Conservation (phyloP, 345 rosid genomes). For the Leavenworthia alabamica region DNA sequence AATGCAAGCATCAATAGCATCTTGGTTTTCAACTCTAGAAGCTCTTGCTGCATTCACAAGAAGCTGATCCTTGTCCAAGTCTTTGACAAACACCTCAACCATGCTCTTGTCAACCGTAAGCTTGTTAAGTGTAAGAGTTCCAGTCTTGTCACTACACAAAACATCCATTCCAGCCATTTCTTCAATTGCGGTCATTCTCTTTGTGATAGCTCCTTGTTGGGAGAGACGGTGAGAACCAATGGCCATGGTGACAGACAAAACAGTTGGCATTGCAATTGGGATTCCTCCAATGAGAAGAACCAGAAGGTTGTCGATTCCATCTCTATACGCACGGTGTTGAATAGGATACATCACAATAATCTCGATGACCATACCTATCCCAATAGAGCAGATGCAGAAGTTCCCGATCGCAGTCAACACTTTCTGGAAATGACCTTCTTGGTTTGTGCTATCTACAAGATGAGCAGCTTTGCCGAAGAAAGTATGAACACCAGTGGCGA, state of each 20-base stretch:
- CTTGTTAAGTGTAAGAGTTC: constrained; percentile 84
- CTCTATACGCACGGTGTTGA: constrained; percentile 59
- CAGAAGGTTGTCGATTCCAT: constrained; percentile 70
- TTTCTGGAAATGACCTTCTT: constrained; percentile 79
- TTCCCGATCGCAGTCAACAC: constrained; percentile 82
- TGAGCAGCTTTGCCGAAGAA: constrained; percentile 93
- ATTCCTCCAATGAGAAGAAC: constrained; percentile 88
- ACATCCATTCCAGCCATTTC: constrained; percentile 96
- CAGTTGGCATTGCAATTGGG: constrained; percentile 91
- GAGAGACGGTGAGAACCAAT: constrained; percentile 81
- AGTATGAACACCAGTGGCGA: constrained; percentile 79
- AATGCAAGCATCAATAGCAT: constrained; percentile 47
- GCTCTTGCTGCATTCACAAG: constrained; percentile 72
- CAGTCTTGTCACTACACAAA: constrained; percentile 79
- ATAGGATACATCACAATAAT: constrained; percentile 69
- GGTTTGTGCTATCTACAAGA: constrained; percentile 72
- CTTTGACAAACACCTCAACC: constrained; percentile 69
- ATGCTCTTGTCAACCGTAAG: constrained; percentile 72
- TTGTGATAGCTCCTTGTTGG: constrained; percentile 79
- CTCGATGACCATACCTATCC: constrained; percentile 57
- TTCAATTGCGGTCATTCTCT: constrained; percentile 88
- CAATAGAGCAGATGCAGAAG: constrained; percentile 79
- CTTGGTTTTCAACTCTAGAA: constrained; percentile 78
- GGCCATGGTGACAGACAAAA: constrained; percentile 81
- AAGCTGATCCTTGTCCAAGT: constrained; percentile 49